Evolutionary conservation across 2,329 filamentous ascomycete species (phyloP).

Genomic region (Phoma sp.): DNA sequence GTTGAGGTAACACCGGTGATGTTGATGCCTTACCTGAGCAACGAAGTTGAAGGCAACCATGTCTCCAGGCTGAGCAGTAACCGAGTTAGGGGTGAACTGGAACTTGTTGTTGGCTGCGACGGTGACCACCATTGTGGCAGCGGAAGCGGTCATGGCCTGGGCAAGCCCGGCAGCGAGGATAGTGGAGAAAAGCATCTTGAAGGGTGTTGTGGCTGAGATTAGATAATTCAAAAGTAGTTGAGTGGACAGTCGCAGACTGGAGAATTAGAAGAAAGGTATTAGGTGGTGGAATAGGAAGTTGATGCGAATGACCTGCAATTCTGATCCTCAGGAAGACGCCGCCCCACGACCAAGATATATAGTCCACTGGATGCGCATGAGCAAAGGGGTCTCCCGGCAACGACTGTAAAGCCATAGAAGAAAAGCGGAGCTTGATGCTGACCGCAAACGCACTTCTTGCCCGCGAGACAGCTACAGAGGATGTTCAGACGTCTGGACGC

Average conservation of each 20-base stretch:
- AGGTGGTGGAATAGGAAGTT: conserved; percentile 7
- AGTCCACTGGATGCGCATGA: neutral
- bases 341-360: conserved; percentile 15
- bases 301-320: conserved; percentile 25
- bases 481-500: conserved; percentile 3
- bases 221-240: conserved; percentile 8
- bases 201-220: neutral
- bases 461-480: conserved; percentile 6
- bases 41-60: conserved; percentile 38
- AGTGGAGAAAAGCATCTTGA: conserved; percentile 34
- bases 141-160: conserved; percentile 33
- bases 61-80: conserved; percentile 37
- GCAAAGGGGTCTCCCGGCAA: neutral
- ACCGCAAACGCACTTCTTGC: conserved; percentile 14
- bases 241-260: conserved; percentile 12
- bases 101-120: conserved; percentile 42
- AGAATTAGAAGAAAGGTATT: conserved; percentile 6
- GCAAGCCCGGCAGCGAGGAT: conserved; percentile 29
- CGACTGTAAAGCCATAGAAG: neutral
- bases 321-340: conserved; percentile 18
- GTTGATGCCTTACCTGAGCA: conserved; percentile 20
- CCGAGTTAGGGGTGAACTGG: conserved; percentile 34
- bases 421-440: conserved; percentile 15
- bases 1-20: no score
- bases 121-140: conserved; percentile 39